These are phyloP conservation scores for Pouteria campechiana DNA, from an alignment of 179 eudicot genomes.

Conservation along the genomic window DNA sequence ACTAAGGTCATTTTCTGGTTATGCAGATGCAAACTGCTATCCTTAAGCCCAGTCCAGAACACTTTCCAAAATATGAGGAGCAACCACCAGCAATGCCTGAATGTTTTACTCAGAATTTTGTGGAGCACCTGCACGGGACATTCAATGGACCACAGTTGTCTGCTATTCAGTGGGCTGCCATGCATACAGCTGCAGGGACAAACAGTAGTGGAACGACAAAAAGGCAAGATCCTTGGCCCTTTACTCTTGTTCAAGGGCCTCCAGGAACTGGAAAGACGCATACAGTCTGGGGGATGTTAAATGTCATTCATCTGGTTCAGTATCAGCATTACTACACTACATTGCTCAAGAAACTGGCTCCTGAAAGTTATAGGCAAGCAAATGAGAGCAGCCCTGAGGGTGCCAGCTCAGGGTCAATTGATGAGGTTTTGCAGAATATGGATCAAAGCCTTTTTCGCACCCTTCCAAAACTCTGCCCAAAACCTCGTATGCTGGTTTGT, in stretches of 20 bases:
- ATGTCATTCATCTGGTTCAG: slow-evolving; percentile 95
- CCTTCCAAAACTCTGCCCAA: slow-evolving; percentile 91
- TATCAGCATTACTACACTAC: slow-evolving; percentile 97
- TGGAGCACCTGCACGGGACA: slow-evolving; percentile 57
- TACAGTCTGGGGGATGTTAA: slow-evolving; percentile 99
- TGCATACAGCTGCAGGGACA: slow-evolving; percentile 98
- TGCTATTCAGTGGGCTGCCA: slow-evolving; percentile 99
- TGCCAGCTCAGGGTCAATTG: slow-evolving; percentile 70
- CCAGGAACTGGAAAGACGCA: slow-evolving; percentile 99
- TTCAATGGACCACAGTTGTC: slow-evolving; percentile 85
- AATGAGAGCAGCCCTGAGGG: slow-evolving; percentile 44
- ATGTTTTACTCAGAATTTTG: slow-evolving; percentile 80
- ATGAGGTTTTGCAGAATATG: slow-evolving; percentile 94
- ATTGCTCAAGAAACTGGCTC: slow-evolving; percentile 89
- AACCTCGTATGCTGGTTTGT: slow-evolving; percentile 99
- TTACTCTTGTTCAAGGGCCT: slow-evolving; percentile 97
- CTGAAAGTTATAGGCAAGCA: slow-evolving; percentile 89
- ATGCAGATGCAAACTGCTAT: slow-evolving; percentile 93
- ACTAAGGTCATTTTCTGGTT: no score
- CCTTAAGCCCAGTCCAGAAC: slow-evolving; percentile 88
- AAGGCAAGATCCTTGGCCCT: slow-evolving; percentile 99
- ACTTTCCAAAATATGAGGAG: slow-evolving; percentile 91
- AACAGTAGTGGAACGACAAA: slow-evolving; percentile 52
- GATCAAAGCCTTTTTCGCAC: slow-evolving; percentile 96
- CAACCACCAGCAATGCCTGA: slow-evolving; percentile 94